Conservation (phyloP, 208 protist species). For the Acanthamoeba healyi region DNA sequence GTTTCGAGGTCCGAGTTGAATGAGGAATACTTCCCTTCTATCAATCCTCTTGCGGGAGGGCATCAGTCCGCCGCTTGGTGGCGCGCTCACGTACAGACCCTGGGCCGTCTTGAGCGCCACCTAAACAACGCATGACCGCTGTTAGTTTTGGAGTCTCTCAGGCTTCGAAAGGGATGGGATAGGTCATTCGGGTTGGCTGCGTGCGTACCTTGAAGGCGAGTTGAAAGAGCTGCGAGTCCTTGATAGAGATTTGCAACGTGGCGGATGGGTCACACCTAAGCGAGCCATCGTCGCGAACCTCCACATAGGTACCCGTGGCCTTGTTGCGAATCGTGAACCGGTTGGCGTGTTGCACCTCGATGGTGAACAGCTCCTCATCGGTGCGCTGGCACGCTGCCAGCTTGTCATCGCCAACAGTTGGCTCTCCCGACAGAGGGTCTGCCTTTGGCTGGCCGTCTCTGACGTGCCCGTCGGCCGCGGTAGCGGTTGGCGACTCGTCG, state of each 20-base stretch:
- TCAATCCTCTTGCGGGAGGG: background rate
- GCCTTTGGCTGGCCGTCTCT: background rate
- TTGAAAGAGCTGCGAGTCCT: conserved; percentile 53
- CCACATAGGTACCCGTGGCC: conserved; percentile 55
- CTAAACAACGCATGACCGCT: no score
- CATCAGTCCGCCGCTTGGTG: conserved; percentile 9
- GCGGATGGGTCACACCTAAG: conserved; percentile 7
- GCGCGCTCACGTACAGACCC: conserved; percentile 13
- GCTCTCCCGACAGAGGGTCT: background rate
- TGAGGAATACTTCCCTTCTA: background rate
- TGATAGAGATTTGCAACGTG: conserved; percentile 14
- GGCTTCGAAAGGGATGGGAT: background rate
- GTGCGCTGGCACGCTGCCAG: background rate
- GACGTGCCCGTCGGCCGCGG: background rate
- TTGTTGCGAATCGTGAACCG: conserved; percentile 27
- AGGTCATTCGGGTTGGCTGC: background rate
- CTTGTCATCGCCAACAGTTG: background rate
- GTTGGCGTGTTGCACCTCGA: conserved; percentile 45
- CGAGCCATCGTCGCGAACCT: conserved; percentile 50
- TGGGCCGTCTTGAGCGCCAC: conserved; percentile 41
- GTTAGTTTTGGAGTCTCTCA: no score
- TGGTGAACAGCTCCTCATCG: conserved; percentile 46
- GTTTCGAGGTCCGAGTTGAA: conserved; percentile 18
- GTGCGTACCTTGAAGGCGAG: conserved; percentile 40
- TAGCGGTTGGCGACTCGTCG: background rate